Evolutionary conservation across 495 filamentous ascomycete species (phyloP), one percentile per base, ranked within the genome.

Genomic region (Aspergillus ellipticus): DNA sequence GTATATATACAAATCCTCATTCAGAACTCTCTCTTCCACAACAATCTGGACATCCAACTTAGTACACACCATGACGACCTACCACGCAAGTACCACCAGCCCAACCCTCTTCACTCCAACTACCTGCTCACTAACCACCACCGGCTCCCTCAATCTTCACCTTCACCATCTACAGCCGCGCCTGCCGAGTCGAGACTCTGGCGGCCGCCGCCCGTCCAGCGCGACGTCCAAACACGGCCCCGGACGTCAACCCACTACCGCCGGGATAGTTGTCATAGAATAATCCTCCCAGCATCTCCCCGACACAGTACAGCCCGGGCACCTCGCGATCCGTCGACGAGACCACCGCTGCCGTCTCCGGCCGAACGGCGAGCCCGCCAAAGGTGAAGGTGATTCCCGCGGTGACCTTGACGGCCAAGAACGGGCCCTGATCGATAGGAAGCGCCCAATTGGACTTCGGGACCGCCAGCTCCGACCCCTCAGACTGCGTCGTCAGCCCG

Each of bases 381-480:
- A 86, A 88, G 0, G 84, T 86, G 59, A 86, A 88, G 0, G 83
- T 86, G 43, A 88, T 77, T 5, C 85, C 85, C 28, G 75, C 77
- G 1, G 77, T 75, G 6, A 86, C 81, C 51, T 79, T 75, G 46
- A 86, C 81, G 7, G 83, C 83, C 26, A 81, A 58, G 57, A 82
- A 88, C 0, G 83, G 84, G 1, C 64, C 67, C 60, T 74, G 59
- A n/a, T 78, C 72, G 22, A 87, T 64, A 0, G 82, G 74, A 20
- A 80, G 46, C 0, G 84, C 85, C 85, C 85, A 87, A 59, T 88
- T 88, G 0, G 81, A 80, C 65, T 88, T 88, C 0, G 77, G 58
- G 1, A 85, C 48, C 0, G 53, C 19, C 8, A 86, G 58, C 0
- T 61, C 50, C 19, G 17, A 63, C 0, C 33, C 48, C 3, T 59